Base-by-base conservation (phyloP, 768 basidiomycete genomes). In the Mycena capillaripes region DNA sequence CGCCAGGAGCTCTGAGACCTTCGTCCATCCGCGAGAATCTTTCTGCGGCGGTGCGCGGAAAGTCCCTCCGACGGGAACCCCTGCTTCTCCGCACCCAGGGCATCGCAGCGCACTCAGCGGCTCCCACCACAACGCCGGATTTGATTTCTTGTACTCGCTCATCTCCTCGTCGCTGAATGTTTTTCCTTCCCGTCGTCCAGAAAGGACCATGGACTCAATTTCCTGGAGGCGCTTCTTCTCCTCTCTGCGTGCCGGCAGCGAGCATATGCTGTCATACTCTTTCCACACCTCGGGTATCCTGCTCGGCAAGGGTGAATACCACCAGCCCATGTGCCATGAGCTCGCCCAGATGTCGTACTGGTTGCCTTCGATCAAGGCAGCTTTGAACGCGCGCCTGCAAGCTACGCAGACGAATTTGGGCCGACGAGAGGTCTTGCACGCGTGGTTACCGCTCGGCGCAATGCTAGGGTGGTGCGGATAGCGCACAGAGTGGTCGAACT, bases 331-430 rank as follows among this genome's bases (percentile, higher is more conserved):
- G n/a, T 59, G 58, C 58, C 48, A 21, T 7, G 46, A 36, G 50
- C 44, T 40, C 12, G 34, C 44, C 70, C 63, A 71, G 44, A 71
- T 65, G 23, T 34, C 62, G 53, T 71, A 71, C 25, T 46, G 17
- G n/a, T 71, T 71, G 40, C 63, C 61, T 32, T 64, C 62, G 17
- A 71, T 38, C 17, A 71, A 4, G 1, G 63, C 62, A 2, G 63
- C 23, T 29, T 71, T 71, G 63, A 71, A 71, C 30, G 21, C 56
- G 1, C 70, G 70, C 42, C 62, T 40, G 42, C 70, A 71, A 21
- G 21, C 42, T 52, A 71, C 52, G 52, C 70, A 71, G 44, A 71
- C 70, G 44, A 71, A 71, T 42, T 71, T 71, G 50, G 70, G 70
- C 3, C 63, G 62, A 58, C 59, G 58, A 17, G 62, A 38, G 5